phyloP scores from a whole-genome alignment of 2,329 filamentous ascomycete species.

The Stagonosporopsis tanaceti region DNA sequence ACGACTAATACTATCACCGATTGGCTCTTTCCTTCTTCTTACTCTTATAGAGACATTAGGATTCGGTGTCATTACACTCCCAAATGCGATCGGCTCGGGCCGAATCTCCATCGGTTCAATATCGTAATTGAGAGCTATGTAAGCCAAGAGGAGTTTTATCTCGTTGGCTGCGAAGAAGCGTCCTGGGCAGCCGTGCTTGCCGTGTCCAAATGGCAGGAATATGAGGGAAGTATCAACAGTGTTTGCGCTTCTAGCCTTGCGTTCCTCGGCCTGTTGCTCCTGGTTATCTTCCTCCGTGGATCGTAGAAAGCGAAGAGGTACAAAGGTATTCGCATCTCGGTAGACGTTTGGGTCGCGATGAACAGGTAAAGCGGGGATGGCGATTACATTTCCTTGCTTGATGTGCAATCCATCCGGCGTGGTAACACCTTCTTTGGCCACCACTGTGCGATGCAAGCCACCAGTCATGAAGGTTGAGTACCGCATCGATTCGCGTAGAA shows the following conservation, averaged over 20 bases:
- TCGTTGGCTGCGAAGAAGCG: neutral
- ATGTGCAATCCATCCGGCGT: neutral
- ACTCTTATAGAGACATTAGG: neutral
- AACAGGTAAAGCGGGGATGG: neutral
- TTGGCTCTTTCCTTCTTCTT: neutral
- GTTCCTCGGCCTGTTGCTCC: neutral
- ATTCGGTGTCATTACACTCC: conserved; percentile 1
- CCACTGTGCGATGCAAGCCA: neutral
- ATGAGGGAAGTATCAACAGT: neutral
- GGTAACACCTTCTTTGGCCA: too few relatives aligned
- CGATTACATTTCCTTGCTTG: neutral
- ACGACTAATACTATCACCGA: too few relatives aligned
- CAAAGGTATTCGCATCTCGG: neutral
- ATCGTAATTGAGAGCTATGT: conserved; percentile 1
- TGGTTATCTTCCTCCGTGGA: neutral
- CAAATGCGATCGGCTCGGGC: neutral
- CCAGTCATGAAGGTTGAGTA: conserved; percentile 4
- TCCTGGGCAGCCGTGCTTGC: neutral
- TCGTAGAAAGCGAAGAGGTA: neutral
- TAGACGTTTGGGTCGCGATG: neutral
- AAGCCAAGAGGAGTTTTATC: conserved; percentile 3
- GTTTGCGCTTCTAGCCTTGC: neutral
- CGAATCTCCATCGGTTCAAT: neutral
- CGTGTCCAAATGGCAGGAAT: neutral
- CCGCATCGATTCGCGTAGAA: conserved; percentile 2